Base-by-base conservation (phyloP, 768 basidiomycete species). In the Calocera cornea region DNA sequence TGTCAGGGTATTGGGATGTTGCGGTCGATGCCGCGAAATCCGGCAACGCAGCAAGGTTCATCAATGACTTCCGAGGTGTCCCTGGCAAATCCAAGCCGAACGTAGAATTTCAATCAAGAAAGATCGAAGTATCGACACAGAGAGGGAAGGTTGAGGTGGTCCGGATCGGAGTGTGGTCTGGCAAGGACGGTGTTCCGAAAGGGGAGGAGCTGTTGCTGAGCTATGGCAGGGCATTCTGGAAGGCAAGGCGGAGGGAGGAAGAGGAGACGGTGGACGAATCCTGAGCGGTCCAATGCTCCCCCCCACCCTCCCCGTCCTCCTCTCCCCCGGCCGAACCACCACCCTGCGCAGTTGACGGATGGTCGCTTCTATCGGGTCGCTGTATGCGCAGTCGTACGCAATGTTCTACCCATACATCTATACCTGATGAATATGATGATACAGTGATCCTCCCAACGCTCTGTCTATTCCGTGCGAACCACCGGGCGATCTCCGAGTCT, bases 1-100 rank as follows among this genome's bases (percentile, higher is more conserved):
- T 29, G 19, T 5, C 34, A 41, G 63, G 1, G 17, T 79, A 67
- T 79, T 81, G 65, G 84, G 84, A 8, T 38, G 65, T 94, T 22
- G 93, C 92, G 1, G 80, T 79, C 10, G 93, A 97, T 74, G 92
- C 92, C 22, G 79, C 79, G 33, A 71, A 49, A 1, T 83, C 83
- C 79, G 94, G 94, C 33, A 97, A 95, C 76, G 90, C 93, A 75
- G 88, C 87, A 0, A 80, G 94, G 72, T 94, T 95, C 74, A 81
- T 92, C 68, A 97, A 97, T 72, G 94, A 95, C 78, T 97, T 88
- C 76, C 83, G 94, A 66, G 90, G 92, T 1, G 80, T 93, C n/a
- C 65, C 69, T 7, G 78, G 74, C 64, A 74, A 64, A 12, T 40
- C 76, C 27, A 86, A 79, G 73, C 85, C 90, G 2, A 93, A 93